A percentile compares a stretch with the other conserved stretches of the same genome.
These are phyloP conservation scores for Phytopythium cucurbitacearum DNA, from an alignment of 352 stramenopile genomes.

Conservation along the genomic window DNA sequence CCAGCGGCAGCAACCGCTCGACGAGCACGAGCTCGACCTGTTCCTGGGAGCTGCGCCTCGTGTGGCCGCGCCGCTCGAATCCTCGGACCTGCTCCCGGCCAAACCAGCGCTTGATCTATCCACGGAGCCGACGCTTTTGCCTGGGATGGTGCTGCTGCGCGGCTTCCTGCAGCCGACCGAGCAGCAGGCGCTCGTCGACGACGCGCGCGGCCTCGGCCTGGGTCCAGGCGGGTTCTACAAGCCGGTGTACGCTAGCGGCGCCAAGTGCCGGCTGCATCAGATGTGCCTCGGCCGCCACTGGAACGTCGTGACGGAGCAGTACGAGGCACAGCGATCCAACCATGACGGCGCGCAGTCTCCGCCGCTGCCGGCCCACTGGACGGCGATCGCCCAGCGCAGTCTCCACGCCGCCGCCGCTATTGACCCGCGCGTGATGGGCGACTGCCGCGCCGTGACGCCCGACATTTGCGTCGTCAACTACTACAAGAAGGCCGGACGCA, in stretches of 20 bases:
- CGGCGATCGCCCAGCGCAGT: slow-evolving; percentile 27
- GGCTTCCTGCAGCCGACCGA: slow-evolving; percentile 40
- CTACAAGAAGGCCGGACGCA: slow-evolving; percentile 69
- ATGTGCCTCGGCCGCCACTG: slow-evolving; percentile 71
- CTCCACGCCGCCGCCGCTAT: slow-evolving; percentile 25
- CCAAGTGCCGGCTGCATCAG: slow-evolving; percentile 68
- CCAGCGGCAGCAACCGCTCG: slow-evolving; percentile 37
- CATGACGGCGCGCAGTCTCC: slow-evolving; percentile 33
- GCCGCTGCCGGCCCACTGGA: slow-evolving; percentile 31
- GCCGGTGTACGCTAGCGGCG: slow-evolving; percentile 62
- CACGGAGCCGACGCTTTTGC: slow-evolving; percentile 10
- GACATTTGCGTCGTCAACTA: slow-evolving; percentile 78
- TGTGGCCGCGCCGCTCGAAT: too few relatives aligned
- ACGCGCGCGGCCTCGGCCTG: slow-evolving; percentile 40
- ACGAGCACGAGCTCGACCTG: slow-evolving; percentile 63
- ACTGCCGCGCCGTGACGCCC: slow-evolving; percentile 32
- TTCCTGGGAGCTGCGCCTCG: slow-evolving; percentile 21
- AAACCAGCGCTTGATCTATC: too few relatives aligned
- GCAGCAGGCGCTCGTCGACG: slow-evolving; percentile 56
- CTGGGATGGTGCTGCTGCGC: slow-evolving; percentile 62
- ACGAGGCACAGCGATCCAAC: slow-evolving; percentile 55
- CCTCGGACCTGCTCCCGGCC: too few relatives aligned
- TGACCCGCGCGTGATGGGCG: slow-evolving; percentile 44
- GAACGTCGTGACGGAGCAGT: slow-evolving; percentile 70
- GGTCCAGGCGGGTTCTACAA: slow-evolving; percentile 52